These are phyloP conservation scores for Uronychia setigera DNA, from an alignment of 73 alveolate genomes.

Conservation along the genomic window DNA sequence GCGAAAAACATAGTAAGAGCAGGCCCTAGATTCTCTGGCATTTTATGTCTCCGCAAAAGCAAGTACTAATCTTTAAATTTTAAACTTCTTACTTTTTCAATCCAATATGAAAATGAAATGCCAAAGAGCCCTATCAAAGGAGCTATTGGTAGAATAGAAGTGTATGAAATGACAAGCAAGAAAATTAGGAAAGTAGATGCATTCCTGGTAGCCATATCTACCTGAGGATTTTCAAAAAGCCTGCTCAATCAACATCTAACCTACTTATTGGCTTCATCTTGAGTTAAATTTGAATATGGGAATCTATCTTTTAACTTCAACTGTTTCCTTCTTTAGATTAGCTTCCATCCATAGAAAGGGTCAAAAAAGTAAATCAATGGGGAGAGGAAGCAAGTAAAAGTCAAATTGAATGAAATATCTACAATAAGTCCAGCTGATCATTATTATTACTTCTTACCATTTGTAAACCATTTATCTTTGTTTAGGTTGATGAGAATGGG, in stretches of 20 bases:
- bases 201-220: neutral
- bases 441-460: too few relatives aligned
- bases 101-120: neutral
- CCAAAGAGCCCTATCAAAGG: slow-evolving; percentile 14
- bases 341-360: slow-evolving; percentile 37
- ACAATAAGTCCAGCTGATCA: slow-evolving; percentile 59
- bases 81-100: too few relatives aligned
- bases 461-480: slow-evolving; percentile 11
- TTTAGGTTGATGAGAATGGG: slow-evolving; percentile 17
- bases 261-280: slow-evolving; percentile 17
- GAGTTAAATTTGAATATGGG: slow-evolving; percentile 17
- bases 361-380: slow-evolving; percentile 59
- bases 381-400: slow-evolving; percentile 34
- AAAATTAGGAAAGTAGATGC: slow-evolving; percentile 7
- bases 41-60: neutral
- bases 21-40: slow-evolving; percentile 12
- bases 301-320: too few relatives aligned
- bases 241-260: too few relatives aligned
- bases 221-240: neutral
- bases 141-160: slow-evolving; percentile 17
- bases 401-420: slow-evolving; percentile 46
- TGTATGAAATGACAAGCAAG: slow-evolving; percentile 4
- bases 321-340: slow-evolving; percentile 24
- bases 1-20: slow-evolving; percentile 1
- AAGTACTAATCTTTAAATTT: too few relatives aligned